These are phyloP conservation scores for Penicillium egyptiacum DNA, from an alignment of 495 filamentous ascomycete genomes.

Conservation along the genomic window DNA sequence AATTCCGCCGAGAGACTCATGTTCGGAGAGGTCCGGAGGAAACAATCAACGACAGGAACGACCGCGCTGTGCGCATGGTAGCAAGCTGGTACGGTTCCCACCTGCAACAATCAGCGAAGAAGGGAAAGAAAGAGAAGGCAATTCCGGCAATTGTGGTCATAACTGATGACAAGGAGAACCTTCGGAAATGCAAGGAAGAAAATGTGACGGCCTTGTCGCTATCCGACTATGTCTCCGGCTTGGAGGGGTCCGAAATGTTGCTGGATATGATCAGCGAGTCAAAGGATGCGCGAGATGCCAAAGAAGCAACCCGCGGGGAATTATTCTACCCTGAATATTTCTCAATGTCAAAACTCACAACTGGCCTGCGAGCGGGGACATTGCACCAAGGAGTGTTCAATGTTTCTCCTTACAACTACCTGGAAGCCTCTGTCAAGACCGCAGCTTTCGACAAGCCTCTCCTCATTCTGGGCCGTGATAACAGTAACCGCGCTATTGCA, in stretches of 20 bases:
- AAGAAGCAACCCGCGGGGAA: conserved; percentile 58
- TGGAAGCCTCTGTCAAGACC: conserved; percentile 88
- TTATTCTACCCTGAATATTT: conserved; percentile 83
- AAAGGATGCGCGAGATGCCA: conserved; percentile 62
- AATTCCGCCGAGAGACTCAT: conserved; percentile 91
- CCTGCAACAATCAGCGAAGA: conserved; percentile 57
- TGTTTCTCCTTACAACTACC: conserved; percentile 95
- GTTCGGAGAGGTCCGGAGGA: conserved; percentile 72
- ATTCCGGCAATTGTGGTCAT: conserved; percentile 85
- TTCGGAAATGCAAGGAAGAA: conserved; percentile 78
- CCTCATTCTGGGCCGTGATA: conserved; percentile 87
- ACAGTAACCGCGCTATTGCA: conserved; percentile 89
- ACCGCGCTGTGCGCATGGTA: conserved; percentile 82
- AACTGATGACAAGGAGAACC: conserved; percentile 85
- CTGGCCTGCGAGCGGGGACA: conserved; percentile 78
- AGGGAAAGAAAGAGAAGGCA: conserved; percentile 55
- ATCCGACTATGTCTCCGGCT: conserved; percentile 73
- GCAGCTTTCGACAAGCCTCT: conserved; percentile 86
- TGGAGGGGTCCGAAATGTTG: conserved; percentile 79
- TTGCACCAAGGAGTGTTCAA: conserved; percentile 94
- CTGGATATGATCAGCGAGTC: conserved; percentile 93
- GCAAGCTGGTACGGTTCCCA: conserved; percentile 89
- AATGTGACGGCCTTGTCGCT: conserved; percentile 65
- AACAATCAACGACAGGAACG: conserved; percentile 94
- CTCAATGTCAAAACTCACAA: conserved; percentile 91